Evolutionary conservation across 2,329 filamentous ascomycete genomes (phyloP), one percentile per base, ranked within the genome.

Genomic region (Rhynchosporium secalis): DNA sequence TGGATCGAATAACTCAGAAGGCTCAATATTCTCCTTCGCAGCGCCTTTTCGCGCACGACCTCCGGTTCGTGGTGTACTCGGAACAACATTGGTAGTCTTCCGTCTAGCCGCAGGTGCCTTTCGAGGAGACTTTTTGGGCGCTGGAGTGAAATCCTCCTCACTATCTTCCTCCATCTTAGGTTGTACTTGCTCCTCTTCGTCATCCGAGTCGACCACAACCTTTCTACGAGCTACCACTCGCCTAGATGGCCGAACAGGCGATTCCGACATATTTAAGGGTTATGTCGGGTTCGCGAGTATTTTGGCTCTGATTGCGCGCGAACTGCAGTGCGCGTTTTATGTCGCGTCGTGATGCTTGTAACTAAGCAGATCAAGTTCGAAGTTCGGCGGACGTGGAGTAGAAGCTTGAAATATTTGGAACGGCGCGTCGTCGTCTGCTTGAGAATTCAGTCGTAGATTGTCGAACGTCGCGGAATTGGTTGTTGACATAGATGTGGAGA

Each of bases 141-240:
- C 70, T 2, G 92, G 92, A 49, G 89, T 89, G 71, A 92, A 95
- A 56, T 96, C 91, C 56, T 93, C 89, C 66, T 90, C 89, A 56
- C 78, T 81, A 3, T 89, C 84, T 33, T 88, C 81, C 33, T 85
- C 79, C 63, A 84, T 81, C 71, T 84, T 80, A 65, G 82, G 79
- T 70, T 84, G 79, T 60, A 85, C 80, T 66, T 89, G 86, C 61
- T 92, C 90, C 62, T 96, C 91, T 47, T 94, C 91, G 29, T 86
- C 83, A 26, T 85, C 81, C 8, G 87, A 92, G 68, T 96, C 92
- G 63, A 93, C 79, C 54, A 96, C 82, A 56, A 89, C 85, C 70
- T 87, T 89, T 70, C 88, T 86, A 72, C 91, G 85, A 28, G 89
- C 76, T 48, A 83, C 81, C 56, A 80, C 82, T 61, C 86, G 81